Evolutionary conservation across 306 rosid species (phyloP).

Genomic region (Alnus glutinosa): DNA sequence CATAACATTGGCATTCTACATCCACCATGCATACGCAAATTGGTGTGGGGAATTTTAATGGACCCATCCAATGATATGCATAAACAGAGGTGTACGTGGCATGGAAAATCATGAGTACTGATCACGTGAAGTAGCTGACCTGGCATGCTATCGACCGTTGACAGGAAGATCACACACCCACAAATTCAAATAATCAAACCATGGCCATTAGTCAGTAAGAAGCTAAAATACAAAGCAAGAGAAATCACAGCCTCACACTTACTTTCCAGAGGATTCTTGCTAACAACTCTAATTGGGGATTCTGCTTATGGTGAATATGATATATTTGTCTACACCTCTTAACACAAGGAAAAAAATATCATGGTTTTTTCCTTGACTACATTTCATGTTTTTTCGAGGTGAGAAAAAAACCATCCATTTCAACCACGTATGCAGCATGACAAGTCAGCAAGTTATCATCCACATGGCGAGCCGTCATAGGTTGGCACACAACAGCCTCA

Average conservation of each 20-base stretch:
- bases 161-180: slow-evolving; percentile 32
- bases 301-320: slow-evolving; percentile 25
- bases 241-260: slow-evolving; percentile 51
- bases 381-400: slow-evolving; percentile 39
- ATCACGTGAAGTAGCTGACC: slow-evolving; percentile 16
- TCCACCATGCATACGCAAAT: slow-evolving; percentile 8
- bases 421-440: slow-evolving; percentile 45
- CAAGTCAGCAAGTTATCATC: slow-evolving; percentile 70
- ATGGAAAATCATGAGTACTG: slow-evolving; percentile 1
- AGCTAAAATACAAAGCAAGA: slow-evolving; percentile 33
- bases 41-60: slow-evolving; percentile 14
- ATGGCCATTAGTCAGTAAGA: slow-evolving; percentile 46
- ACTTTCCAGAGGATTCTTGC: slow-evolving; percentile 34
- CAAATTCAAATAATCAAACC: slow-evolving; percentile 40
- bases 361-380: background rate
- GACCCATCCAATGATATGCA: slow-evolving; percentile 10
- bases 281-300: slow-evolving; percentile 20
- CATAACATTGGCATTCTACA: background rate
- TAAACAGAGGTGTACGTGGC: background rate
- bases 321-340: slow-evolving; percentile 39
- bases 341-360: slow-evolving; percentile 20
- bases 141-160: slow-evolving; percentile 40
- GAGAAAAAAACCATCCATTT: slow-evolving; percentile 43
- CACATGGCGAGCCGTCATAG: slow-evolving; percentile 49
- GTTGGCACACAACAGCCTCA: slow-evolving; percentile 64